Conservation (phyloP, 2,329 filamentous ascomycete species). For the Aspergillus sp. region DNA sequence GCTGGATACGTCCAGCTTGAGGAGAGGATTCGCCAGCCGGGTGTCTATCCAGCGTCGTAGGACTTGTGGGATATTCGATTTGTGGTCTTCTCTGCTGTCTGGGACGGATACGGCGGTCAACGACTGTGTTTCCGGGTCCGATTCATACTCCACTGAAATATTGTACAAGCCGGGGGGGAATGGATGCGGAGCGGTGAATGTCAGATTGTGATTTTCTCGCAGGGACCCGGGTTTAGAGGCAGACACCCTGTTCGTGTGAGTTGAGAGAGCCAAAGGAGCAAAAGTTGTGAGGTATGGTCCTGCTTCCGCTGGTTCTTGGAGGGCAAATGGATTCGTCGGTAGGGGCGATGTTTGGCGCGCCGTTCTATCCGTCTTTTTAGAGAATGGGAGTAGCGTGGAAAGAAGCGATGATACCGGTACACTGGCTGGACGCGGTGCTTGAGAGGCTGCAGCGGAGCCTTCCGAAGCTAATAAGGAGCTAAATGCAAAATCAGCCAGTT, state of each 20-base stretch:
- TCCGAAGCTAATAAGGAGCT: constrained; percentile 24
- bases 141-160: constrained; percentile 25
- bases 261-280: constrained; percentile 52
- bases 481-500: constrained; percentile 12
- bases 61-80: constrained; percentile 17
- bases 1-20: constrained; percentile 30
- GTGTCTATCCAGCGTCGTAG: constrained; percentile 27
- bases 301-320: constrained; percentile 46
- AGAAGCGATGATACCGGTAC: constrained; percentile 27
- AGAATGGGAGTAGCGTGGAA: constrained; percentile 34
- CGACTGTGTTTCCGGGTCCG: constrained; percentile 25
- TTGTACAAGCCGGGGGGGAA: constrained; percentile 27
- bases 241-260: constrained; percentile 19
- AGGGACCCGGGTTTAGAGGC: constrained; percentile 11
- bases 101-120: constrained; percentile 24
- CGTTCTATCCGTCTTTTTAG: constrained; percentile 16
- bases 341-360: constrained; percentile 27
- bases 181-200: constrained; percentile 26
- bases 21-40: constrained; percentile 25
- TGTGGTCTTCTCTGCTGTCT: constrained; percentile 7
- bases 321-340: constrained; percentile 56
- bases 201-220: constrained; percentile 26
- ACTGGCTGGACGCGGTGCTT: constrained; percentile 12
- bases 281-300: constrained; percentile 63
- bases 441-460: constrained; percentile 16